Conservation (phyloP, 179 eudicot genomes). For the Silene vulgaris region DNA sequence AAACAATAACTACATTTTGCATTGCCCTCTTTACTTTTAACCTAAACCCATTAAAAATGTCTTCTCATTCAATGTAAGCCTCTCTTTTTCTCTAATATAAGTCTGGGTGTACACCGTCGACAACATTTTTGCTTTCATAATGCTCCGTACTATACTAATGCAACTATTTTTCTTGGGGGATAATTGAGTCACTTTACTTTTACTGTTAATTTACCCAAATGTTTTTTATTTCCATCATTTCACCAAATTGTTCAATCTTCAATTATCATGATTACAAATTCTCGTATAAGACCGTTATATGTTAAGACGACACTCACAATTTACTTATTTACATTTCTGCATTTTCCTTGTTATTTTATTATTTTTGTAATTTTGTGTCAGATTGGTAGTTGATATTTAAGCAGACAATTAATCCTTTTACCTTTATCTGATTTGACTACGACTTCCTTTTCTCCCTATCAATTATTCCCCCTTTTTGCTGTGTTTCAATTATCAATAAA, state of each 20-base stretch:
- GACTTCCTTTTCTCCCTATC: neutral
- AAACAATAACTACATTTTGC: too few species aligned
- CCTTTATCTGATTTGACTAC: constrained; percentile 24
- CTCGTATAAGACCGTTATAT: too few species aligned
- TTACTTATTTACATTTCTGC: neutral
- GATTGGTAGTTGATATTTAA: constrained; percentile 26
- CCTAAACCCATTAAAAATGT: too few species aligned
- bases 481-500: constrained; percentile 4
- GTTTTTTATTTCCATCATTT: neutral
- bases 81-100: too few species aligned
- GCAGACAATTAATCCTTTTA: constrained; percentile 22
- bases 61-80: too few species aligned
- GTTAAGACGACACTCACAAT: too few species aligned
- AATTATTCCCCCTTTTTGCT: neutral
- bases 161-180: too few species aligned
- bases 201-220: neutral
- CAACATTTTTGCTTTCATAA: too few species aligned
- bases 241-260: neutral
- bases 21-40: too few species aligned
- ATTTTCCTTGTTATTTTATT: neutral
- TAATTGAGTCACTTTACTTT: neutral
- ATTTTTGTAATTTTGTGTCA: neutral
- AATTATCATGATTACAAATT: too few species aligned
- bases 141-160: too few species aligned
- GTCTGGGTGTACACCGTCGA: too few species aligned